Base-by-base conservation (phyloP, 169 alveolate species). In the Plasmodium blacklocki region DNA sequence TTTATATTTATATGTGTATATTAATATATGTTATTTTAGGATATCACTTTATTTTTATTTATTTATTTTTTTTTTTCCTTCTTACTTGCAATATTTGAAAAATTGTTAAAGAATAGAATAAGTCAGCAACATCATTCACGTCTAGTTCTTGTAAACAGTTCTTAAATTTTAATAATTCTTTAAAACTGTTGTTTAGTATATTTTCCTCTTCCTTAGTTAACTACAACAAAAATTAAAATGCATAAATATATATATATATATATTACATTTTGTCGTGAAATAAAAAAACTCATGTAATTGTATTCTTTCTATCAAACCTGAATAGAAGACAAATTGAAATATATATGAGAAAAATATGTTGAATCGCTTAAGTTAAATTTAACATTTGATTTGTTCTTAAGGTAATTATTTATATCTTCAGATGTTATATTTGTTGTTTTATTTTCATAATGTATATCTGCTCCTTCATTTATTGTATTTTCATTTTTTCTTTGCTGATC, bases 331-430 rank as follows among this genome's bases (percentile, higher is more conserved):
- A 75, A 54, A 29, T 75, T 70, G 29, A 39, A 62, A 75, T 63
- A 75, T 43, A 75, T 49, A 54, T 75, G 88, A 54, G 88, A 47
- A 68, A 45, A 75, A 63, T 75, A 75, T 21, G 88, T 75, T 2
- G 43, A 39, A 62, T 75, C 88, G 21, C 39, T 75, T 26, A 75
- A 56, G 32, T 75, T 75, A 39, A 75, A 75, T 14, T 75, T 62
- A 9, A 75, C 43, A n/a, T 63, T 43, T 23, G 49, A 21, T 39
- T 75, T 75, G 43, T 66, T 19, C 18, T 63, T 75, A 5, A 75
- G 18, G 8, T 63, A 75, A 11, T 18, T 54, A 56, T 75, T 64
- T 18, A 75, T 75, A 54, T 63, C 74, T 2, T 50, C 75, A 19
- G 73, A 63, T 43, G 88, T 21, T 54, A 63, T 45, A 3, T 15